Percentiles rank a stretch among this genome's conserved stretches.
Conservation (phyloP, 805 yeast genomes). For the Saccharomycopsis oosterbeekiorum region DNA sequence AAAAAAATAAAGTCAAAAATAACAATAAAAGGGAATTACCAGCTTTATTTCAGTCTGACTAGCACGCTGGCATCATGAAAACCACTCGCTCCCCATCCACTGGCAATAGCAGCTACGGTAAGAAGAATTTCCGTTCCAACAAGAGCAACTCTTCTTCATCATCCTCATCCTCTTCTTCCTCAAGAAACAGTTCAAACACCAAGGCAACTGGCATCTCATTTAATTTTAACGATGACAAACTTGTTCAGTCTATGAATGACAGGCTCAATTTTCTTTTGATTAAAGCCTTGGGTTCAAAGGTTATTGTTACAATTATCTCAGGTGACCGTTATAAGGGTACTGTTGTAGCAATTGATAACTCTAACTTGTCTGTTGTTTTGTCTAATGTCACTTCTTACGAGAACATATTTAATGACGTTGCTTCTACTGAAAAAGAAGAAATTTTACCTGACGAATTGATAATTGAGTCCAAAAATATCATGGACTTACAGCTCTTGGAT, state of each 20-base stretch:
- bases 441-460: constrained; percentile 37
- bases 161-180: not conserved
- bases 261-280: constrained; percentile 45
- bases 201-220: not conserved
- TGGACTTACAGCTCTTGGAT: constrained; percentile 36
- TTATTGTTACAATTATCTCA: constrained; percentile 48
- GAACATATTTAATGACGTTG: constrained; percentile 1
- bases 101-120: not conserved
- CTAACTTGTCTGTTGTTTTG: constrained; percentile 34
- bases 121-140: not conserved
- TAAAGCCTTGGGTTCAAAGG: constrained; percentile 50
- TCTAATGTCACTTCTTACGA: constrained; percentile 9
- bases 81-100: not conserved
- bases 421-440: constrained; percentile 27
- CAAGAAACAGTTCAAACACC: not conserved
- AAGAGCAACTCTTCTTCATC: not conserved
- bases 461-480: constrained; percentile 40
- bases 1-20: not conserved
- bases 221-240: constrained; percentile 6
- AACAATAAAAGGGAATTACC: not conserved
- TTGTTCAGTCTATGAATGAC: constrained; percentile 35
- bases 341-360: constrained; percentile 37
- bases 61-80: not conserved
- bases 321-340: constrained; percentile 55
- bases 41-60: not conserved